Evolutionary conservation across 176 grass and related monocot species (phyloP).

Genomic region (Aegilops umbellulata): DNA sequence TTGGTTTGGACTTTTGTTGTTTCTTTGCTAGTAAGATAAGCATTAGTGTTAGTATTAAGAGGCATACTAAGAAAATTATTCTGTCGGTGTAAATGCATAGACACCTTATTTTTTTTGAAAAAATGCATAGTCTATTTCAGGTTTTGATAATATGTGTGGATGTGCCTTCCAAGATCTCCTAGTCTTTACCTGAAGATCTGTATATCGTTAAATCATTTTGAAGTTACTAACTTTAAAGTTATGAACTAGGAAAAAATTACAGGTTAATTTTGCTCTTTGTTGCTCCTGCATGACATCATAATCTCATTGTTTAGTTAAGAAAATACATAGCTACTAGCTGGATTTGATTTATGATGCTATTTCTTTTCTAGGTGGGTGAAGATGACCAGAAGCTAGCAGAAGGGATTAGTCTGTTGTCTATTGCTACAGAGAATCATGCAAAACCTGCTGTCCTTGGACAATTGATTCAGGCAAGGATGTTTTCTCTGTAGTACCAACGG

Average conservation of each 20-base stretch:
- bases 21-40: neutral
- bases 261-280: neutral
- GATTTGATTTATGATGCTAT: neutral
- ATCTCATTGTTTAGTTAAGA: neutral
- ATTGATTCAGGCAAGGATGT: constrained; percentile 59
- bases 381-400: constrained; percentile 96
- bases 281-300: neutral
- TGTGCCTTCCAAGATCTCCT: neutral
- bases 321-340: neutral
- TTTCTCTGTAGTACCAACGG: neutral
- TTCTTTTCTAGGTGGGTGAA: constrained; percentile 76
- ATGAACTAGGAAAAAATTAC: neutral
- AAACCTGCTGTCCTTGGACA: constrained; percentile 80
- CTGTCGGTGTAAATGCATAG: too few species aligned
- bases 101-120: neutral
- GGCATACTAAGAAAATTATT: neutral
- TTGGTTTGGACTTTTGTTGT: neutral
- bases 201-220: neutral
- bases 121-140: neutral
- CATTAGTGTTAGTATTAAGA: neutral
- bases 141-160: neutral
- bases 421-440: constrained; percentile 58
- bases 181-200: neutral
- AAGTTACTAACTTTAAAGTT: neutral
- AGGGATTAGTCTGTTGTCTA: constrained; percentile 72